Conservation (phyloP, 2,329 filamentous ascomycete genomes). For the Dothideomycetes sp. region DNA sequence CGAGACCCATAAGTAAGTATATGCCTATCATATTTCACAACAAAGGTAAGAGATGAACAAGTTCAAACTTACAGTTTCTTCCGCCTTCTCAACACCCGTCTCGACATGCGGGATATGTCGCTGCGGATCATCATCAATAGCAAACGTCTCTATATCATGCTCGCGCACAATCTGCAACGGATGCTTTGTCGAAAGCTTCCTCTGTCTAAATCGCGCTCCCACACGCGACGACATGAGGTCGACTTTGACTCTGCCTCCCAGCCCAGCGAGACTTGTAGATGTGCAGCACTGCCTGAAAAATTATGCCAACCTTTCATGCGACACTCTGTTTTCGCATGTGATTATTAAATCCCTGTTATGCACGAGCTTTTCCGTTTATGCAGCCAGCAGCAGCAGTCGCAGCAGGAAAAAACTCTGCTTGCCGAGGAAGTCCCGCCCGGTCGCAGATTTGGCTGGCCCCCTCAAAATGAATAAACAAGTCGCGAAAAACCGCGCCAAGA, state of each 20-base stretch:
- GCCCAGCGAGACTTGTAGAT: no score
- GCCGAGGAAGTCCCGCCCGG: neutral
- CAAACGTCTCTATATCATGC: conserved; percentile 59
- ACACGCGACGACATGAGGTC: conserved; percentile 8
- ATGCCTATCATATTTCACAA: conserved; percentile 2
- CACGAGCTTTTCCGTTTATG: neutral
- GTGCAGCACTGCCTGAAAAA: no score
- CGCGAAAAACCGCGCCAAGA: neutral
- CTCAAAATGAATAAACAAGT: no score
- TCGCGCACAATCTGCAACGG: conserved; percentile 79
- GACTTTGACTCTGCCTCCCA: no score
- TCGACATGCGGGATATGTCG: conserved; percentile 76
- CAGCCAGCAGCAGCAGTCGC: no score
- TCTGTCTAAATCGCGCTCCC: conserved; percentile 49
- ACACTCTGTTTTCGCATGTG: neutral
- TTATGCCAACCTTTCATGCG: neutral
- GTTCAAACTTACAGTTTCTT: conserved; percentile 76
- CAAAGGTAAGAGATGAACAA: conserved; percentile 12
- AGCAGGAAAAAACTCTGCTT: neutral
- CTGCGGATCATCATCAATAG: conserved; percentile 73
- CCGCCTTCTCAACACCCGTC: conserved; percentile 91
- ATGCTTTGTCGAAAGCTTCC: conserved; percentile 88
- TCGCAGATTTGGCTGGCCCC: neutral
- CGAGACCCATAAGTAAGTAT: conserved; percentile 17
- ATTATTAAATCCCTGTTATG: neutral